A percentile compares a stretch with the other conserved stretches of the same genome.
phyloP scores from a whole-genome alignment of 768 basidiomycete species.

The Cystobasidium tubakii region DNA sequence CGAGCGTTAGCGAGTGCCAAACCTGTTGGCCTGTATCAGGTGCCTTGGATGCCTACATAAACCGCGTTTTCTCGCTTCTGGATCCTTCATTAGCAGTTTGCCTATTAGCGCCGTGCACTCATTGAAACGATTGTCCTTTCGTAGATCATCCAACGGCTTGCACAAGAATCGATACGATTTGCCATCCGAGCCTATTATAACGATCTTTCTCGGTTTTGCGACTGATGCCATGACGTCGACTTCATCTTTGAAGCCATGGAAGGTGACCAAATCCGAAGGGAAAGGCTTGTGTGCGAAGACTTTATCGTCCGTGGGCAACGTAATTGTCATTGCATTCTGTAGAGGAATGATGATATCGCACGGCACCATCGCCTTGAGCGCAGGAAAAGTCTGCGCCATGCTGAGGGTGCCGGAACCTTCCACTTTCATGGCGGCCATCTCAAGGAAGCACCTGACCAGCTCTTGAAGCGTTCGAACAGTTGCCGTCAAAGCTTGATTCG shows the following conservation, averaged over 20 bases:
- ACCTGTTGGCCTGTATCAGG: not conserved
- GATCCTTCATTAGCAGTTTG: slow-evolving; percentile 85
- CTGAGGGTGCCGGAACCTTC: slow-evolving; percentile 49
- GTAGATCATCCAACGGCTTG: slow-evolving; percentile 93
- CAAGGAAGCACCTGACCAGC: slow-evolving; percentile 53
- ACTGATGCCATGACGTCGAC: slow-evolving; percentile 86
- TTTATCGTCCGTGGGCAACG: slow-evolving; percentile 65
- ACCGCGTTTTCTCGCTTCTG: slow-evolving; percentile 81
- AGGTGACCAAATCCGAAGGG: slow-evolving; percentile 66
- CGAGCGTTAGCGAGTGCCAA: slow-evolving; percentile 8
- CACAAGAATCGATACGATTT: slow-evolving; percentile 82
- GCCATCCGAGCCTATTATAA: slow-evolving; percentile 74
- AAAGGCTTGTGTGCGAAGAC: slow-evolving; percentile 66
- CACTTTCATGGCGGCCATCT: slow-evolving; percentile 56
- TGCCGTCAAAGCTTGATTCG: not conserved
- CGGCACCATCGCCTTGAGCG: slow-evolving; percentile 57
- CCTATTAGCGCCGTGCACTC: slow-evolving; percentile 98
- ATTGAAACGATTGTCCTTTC: slow-evolving; percentile 96
- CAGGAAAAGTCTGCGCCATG: slow-evolving; percentile 58
- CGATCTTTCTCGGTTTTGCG: slow-evolving; percentile 83
- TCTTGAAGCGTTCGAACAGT: not conserved
- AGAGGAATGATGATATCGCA: slow-evolving; percentile 77
- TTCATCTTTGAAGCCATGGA: slow-evolving; percentile 71
- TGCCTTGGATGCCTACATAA: slow-evolving; percentile 74
- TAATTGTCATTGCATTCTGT: slow-evolving; percentile 84